Percentiles rank a stretch among this genome's conserved stretches.
phyloP scores from a whole-genome alignment of 371 early-diverging fungal genomes.

The Zopfochytrium polystomum region DNA sequence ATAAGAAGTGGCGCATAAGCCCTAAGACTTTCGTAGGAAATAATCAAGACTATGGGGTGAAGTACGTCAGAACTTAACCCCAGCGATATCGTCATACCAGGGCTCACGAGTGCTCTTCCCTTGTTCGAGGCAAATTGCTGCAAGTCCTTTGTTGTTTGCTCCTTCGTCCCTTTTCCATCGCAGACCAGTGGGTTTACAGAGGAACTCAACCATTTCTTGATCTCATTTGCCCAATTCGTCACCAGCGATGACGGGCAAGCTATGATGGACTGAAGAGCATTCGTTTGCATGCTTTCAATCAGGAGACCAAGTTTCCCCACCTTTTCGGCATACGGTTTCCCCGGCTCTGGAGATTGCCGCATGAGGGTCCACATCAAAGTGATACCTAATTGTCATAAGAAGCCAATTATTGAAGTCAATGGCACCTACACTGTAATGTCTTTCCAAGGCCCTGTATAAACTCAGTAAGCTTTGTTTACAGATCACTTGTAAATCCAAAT shows the following conservation, averaged over 20 bases:
- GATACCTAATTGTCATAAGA: slow-evolving; percentile 57
- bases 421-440: slow-evolving; percentile 55
- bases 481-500: background rate
- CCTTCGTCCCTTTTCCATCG: slow-evolving; percentile 84
- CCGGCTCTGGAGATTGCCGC: slow-evolving; percentile 80
- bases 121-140: slow-evolving; percentile 77
- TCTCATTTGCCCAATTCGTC: slow-evolving; percentile 56
- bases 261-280: slow-evolving; percentile 43
- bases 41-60: slow-evolving; percentile 71
- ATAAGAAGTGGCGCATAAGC: slow-evolving; percentile 69
- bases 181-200: slow-evolving; percentile 76
- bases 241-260: slow-evolving; percentile 55
- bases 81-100: slow-evolving; percentile 48
- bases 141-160: slow-evolving; percentile 74
- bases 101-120: slow-evolving; percentile 75
- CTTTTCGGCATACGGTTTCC: slow-evolving; percentile 90
- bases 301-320: slow-evolving; percentile 32
- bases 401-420: background rate
- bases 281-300: slow-evolving; percentile 5
- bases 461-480: slow-evolving; percentile 1
- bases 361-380: slow-evolving; percentile 91
- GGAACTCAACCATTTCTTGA: slow-evolving; percentile 85
- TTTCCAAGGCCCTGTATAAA: slow-evolving; percentile 79
- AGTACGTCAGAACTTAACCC: background rate
- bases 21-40: slow-evolving; percentile 92